Conservation (phyloP, 257 asterid species). For the Plantago ovata region DNA sequence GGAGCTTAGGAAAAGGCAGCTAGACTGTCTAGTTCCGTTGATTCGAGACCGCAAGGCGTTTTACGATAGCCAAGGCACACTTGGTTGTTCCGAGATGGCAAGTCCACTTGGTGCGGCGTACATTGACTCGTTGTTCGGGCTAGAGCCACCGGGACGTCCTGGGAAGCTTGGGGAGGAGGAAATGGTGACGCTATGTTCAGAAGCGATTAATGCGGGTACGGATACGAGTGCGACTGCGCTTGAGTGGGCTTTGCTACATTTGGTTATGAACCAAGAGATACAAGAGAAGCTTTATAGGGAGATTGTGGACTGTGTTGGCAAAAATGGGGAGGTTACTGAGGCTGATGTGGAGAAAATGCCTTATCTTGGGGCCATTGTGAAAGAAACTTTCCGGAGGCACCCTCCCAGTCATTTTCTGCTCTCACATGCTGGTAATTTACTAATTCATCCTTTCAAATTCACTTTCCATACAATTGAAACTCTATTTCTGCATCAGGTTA, state of each 20-base stretch:
- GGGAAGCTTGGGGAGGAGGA: constrained; percentile 77
- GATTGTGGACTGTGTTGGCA: constrained; percentile 58
- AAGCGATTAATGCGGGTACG: constrained; percentile 86
- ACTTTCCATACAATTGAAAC: too few species aligned
- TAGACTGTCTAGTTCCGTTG: constrained; percentile 68
- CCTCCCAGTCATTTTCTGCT: constrained; percentile 91
- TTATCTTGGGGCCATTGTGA: constrained; percentile 67
- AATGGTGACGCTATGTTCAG: constrained; percentile 81
- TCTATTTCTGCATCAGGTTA: too few species aligned
- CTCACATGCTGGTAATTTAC: constrained; percentile 62
- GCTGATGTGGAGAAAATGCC: constrained; percentile 76
- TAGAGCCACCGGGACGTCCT: constrained; percentile 49
- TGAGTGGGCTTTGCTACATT: constrained; percentile 81
- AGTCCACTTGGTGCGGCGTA: constrained; percentile 94
- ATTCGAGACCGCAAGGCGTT: constrained; percentile 60
- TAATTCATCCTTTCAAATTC: too few species aligned
- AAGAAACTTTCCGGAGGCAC: constrained; percentile 73
- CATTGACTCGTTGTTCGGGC: constrained; percentile 66
- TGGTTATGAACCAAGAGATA: constrained; percentile 65
- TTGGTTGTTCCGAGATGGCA: constrained; percentile 53
- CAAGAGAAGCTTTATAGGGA: constrained; percentile 67
- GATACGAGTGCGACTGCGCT: constrained; percentile 89
- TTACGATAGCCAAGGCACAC: constrained; percentile 48
- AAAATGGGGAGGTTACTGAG: constrained; percentile 48
- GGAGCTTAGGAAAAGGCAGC: constrained; percentile 58